Base-by-base conservation (phyloP, 2,329 filamentous ascomycete species). In the Sarocladiaceae sp. region DNA sequence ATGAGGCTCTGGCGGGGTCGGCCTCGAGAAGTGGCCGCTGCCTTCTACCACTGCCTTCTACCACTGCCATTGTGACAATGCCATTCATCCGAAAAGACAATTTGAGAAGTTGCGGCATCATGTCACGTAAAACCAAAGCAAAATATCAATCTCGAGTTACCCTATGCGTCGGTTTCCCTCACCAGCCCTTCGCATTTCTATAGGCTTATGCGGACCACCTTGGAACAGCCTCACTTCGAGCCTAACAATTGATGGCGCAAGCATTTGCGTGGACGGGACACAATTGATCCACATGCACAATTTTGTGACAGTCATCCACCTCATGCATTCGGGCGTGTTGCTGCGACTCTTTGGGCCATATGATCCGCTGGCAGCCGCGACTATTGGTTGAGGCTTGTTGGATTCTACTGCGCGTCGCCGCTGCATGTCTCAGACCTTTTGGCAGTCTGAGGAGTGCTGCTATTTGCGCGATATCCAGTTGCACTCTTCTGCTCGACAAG, bases 341-440 rank as follows among this genome's bases (percentile, higher is more conserved):
- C 44, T 26, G 12, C n/a, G 11, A 31, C 44, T 15, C n/a, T 31
- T 48, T 20, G 2, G 28, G 44, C 28, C 22, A 33, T 48, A 5
- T 48, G 7, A 17, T 18, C 44, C 26, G 15, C 17, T 8, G 28
- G 3, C 22, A 20, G 15, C 26, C 28, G 10, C 13, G 15, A 7
- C 44, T 4, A 48, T 48, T 48, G 44, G 44, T 17, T 22, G 17
- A 31, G 44, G 18, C 25, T 26, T 48, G n/a, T 17, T 31, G 44
- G 17, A 20, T 20, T 26, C 44, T 17, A 33, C 44, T 48, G 44
- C 10, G 44, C 44, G 23, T 48, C 44, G 26, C 44, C 44, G 44
- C 44, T 48, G 44, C 44, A 48, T 48, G 44, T 48, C 44, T 48
- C 28, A 33, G 44, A 33, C 28, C 33, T 18, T 33, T 31, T 20